Evolutionary conservation across 768 basidiomycete genomes (phyloP).

Genomic region (Hygrocybe punicea): DNA sequence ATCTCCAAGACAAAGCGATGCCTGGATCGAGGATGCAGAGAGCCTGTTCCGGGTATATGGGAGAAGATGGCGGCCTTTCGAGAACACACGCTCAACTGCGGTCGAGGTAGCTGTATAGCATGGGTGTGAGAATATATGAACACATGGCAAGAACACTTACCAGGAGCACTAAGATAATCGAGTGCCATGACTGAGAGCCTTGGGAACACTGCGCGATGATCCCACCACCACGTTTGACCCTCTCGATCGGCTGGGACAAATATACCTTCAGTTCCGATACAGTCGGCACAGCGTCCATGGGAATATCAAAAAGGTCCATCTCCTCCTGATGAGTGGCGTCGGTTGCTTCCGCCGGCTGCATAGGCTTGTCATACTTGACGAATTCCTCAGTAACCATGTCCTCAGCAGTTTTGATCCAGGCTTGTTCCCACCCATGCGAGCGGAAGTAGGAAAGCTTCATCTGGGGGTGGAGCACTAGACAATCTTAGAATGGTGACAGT

Average conservation of each 20-base stretch:
- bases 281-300: neutral
- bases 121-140: neutral
- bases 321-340: neutral
- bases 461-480: slow-evolving; percentile 25
- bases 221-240: slow-evolving; percentile 20
- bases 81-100: slow-evolving; percentile 27
- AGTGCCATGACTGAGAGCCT: slow-evolving; percentile 27
- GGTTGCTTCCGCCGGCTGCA: neutral
- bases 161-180: slow-evolving; percentile 18
- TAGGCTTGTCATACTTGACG: neutral
- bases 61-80: slow-evolving; percentile 11
- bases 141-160: neutral
- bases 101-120: slow-evolving; percentile 20
- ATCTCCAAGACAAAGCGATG: slow-evolving; percentile 21
- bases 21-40: slow-evolving; percentile 13
- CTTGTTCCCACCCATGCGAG: slow-evolving; percentile 15
- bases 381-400: slow-evolving; percentile 16
- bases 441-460: slow-evolving; percentile 31
- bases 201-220: slow-evolving; percentile 14
- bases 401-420: slow-evolving; percentile 23
- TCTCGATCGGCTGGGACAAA: slow-evolving; percentile 13
- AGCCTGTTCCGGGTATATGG: slow-evolving; percentile 15
- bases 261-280: slow-evolving; percentile 19
- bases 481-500: neutral
- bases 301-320: neutral